phyloP scores from a whole-genome alignment of 1,139 yeast species.

The Diutina siamensis region DNA sequence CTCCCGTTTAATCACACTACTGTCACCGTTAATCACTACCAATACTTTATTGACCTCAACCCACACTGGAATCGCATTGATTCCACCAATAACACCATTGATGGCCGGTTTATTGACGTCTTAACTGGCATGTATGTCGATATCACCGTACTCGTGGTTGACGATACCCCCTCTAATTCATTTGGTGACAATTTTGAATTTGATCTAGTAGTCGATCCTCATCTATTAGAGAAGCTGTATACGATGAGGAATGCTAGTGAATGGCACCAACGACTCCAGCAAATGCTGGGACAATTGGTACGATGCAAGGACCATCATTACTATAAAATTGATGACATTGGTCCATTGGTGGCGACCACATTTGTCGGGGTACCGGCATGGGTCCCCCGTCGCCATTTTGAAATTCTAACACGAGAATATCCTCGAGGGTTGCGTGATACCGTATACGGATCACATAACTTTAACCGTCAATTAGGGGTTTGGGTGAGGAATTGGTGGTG shows the following conservation, averaged over 20 bases:
- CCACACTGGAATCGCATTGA: constrained; percentile 29
- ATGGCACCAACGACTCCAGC: constrained; percentile 15
- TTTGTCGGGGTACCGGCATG: constrained; percentile 43
- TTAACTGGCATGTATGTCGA: constrained; percentile 47
- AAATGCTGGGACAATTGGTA: constrained; percentile 16
- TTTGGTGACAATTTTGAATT: constrained; percentile 13
- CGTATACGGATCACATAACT: not conserved
- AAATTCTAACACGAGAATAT: constrained; percentile 34
- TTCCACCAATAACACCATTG: constrained; percentile 39
- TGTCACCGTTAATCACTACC: constrained; percentile 34
- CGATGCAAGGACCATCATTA: constrained; percentile 48
- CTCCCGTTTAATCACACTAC: constrained; percentile 31
- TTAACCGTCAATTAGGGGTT: not conserved
- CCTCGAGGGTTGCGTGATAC: constrained; percentile 13
- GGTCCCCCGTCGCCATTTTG: constrained; percentile 29
- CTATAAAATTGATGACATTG: constrained; percentile 29
- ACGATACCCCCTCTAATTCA: not conserved
- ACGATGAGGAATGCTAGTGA: constrained; percentile 10
- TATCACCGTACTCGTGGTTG: constrained; percentile 36
- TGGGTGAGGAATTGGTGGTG: constrained; percentile 1
- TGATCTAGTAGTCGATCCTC: constrained; percentile 26
- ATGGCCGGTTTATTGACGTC: constrained; percentile 49
- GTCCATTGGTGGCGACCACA: constrained; percentile 30
- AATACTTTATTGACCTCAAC: constrained; percentile 42
- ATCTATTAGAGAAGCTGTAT: not conserved